Conservation (phyloP, 208 protist genomes). For the Wallacemonas sp. region DNA sequence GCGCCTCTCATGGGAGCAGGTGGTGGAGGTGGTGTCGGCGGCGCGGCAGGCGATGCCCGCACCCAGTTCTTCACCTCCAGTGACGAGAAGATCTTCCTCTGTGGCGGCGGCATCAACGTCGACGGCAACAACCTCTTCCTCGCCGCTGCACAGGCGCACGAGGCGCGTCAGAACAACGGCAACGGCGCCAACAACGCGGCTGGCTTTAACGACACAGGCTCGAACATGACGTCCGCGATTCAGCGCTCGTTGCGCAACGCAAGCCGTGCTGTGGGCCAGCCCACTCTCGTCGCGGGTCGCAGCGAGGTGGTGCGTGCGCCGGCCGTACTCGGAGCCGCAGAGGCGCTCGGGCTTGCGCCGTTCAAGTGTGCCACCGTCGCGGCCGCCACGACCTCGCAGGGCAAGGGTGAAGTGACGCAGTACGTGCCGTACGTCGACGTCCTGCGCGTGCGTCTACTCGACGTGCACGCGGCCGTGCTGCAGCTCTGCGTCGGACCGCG, state of each 20-base stretch:
- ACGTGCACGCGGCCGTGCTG: conserved; percentile 69
- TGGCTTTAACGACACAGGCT: conserved; percentile 37
- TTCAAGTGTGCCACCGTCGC: conserved; percentile 57
- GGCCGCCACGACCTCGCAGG: conserved; percentile 25
- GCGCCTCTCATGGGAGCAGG: not conserved
- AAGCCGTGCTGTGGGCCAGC: conserved; percentile 75
- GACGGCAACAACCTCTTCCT: conserved; percentile 21
- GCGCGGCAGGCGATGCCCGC: conserved; percentile 25
- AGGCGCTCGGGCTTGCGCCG: conserved; percentile 73
- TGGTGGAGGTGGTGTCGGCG: conserved; percentile 12
- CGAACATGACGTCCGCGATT: conserved; percentile 74
- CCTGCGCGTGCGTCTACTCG: conserved; percentile 62
- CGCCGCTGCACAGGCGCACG: conserved; percentile 13
- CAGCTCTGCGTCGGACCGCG: conserved; percentile 25
- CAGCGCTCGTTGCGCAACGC: conserved; percentile 63
- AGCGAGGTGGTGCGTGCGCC: conserved; percentile 63
- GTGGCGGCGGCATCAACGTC: conserved; percentile 37
- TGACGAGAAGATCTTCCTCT: conserved; percentile 65
- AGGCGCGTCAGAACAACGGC: not conserved
- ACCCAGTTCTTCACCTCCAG: conserved; percentile 73
- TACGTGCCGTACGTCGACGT: conserved; percentile 44
- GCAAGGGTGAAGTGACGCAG: conserved; percentile 4
- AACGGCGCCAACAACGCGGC: conserved; percentile 19
- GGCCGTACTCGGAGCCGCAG: conserved; percentile 59
- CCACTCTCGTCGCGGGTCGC: conserved; percentile 56